phyloP scores from a whole-genome alignment of 768 basidiomycete species.

The Tricholoma saponaceum region DNA sequence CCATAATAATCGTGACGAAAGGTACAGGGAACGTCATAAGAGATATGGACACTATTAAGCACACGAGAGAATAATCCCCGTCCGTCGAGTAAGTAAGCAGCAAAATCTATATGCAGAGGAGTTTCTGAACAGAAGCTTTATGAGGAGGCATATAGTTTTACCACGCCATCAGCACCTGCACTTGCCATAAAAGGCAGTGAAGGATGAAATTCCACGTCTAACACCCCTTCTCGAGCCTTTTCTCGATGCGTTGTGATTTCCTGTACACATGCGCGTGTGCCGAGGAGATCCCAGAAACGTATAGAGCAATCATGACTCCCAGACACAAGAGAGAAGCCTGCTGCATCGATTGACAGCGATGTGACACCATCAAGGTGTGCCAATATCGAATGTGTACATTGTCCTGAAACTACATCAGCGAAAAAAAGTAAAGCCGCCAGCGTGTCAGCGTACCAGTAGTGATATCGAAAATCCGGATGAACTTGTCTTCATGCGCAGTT shows the following conservation, averaged over 20 bases:
- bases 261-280: constrained; percentile 77
- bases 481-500: constrained; percentile 92
- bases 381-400: constrained; percentile 86
- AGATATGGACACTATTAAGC: constrained; percentile 18
- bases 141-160: constrained; percentile 88
- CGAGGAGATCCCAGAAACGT: constrained; percentile 91
- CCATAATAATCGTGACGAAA: constrained; percentile 18
- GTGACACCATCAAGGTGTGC: constrained; percentile 93
- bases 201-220: constrained; percentile 83
- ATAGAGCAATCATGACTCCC: constrained; percentile 92
- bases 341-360: constrained; percentile 81
- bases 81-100: constrained; percentile 28
- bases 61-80: constrained; percentile 21
- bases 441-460: constrained; percentile 52
- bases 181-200: constrained; percentile 85
- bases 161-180: constrained; percentile 93
- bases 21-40: constrained; percentile 18
- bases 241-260: constrained; percentile 87
- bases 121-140: constrained; percentile 31
- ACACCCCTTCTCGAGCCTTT: constrained; percentile 87
- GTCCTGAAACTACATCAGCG: constrained; percentile 39
- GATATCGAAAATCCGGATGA: constrained; percentile 86
- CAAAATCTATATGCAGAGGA: constrained; percentile 27
- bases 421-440: not conserved
- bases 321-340: constrained; percentile 85